Percentiles rank a stretch among this genome's conserved stretches.
Conservation (phyloP, 2,329 filamentous ascomycete genomes). For the Berkeleyomyces basicola region DNA sequence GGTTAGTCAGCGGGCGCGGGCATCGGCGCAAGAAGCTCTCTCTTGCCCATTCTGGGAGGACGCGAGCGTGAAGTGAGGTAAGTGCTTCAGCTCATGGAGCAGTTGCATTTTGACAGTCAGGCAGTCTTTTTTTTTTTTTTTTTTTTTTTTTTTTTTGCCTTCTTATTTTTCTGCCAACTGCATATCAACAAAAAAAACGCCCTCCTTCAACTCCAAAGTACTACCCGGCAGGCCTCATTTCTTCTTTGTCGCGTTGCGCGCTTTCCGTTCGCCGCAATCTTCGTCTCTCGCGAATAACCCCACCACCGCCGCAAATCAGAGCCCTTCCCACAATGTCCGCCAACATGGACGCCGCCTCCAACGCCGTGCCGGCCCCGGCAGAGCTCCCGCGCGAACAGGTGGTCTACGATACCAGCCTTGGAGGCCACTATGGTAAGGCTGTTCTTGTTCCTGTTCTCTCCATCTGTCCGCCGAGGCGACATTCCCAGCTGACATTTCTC, state of each 20-base stretch:
- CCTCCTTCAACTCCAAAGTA: too few species aligned
- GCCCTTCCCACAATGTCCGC: neutral
- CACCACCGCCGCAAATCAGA: neutral
- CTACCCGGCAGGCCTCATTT: neutral
- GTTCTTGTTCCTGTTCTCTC: neutral
- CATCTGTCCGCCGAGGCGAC: too few species aligned
- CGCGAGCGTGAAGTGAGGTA: too few species aligned
- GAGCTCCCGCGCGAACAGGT: conserved; percentile 44
- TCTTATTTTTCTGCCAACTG: neutral
- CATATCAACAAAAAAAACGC: neutral
- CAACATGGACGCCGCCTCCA: conserved; percentile 1
- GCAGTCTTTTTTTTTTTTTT: neutral
- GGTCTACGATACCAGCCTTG: conserved; percentile 56
- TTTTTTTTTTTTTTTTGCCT: neutral
- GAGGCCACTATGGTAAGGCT: conserved; percentile 56
- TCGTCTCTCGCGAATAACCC: neutral
- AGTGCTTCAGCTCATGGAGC: too few species aligned
- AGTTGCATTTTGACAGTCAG: neutral
- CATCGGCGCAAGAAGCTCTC: too few species aligned
- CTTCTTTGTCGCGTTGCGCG: neutral
- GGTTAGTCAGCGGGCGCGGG: too few species aligned
- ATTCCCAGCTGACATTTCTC: neutral
- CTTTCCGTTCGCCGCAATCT: neutral
- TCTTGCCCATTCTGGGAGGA: too few species aligned
- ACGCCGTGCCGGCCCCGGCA: conserved; percentile 12